Base-by-base conservation (phyloP, 1,139 yeast genomes). In the Candida tropicalis region DNA sequence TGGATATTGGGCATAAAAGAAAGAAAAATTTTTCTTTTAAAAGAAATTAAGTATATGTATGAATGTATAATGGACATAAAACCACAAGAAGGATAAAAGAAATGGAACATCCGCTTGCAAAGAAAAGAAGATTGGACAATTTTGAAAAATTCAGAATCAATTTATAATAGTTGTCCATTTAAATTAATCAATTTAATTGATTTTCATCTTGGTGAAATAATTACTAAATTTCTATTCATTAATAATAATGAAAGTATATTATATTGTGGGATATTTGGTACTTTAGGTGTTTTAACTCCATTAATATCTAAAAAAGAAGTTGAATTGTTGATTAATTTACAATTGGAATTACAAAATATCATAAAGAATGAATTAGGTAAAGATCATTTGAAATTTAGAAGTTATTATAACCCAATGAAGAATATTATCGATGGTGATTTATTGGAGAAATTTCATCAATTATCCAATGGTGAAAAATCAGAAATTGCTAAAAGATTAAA, bases 381-480 rank as follows among this genome's bases (percentile, higher is more conserved):
- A 45, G 87, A 86, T 51, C 87, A 84, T 46, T 50, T 79, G 51
- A 77, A 77, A 48, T 90, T 75, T 58, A 68, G 97, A 41, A 77
- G 97, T 41, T 86, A 84, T 57, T 89, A 88, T 57, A 82, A 81
- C 16, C 97, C 97, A 0, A 79, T 77, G 5, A 84, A 82, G 51
- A 77, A 81, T 43, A 82, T 87, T 2, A 74, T 93, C 36, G 98
- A 93, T 62, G 99, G 99, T 9, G 98, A 93, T 60, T 68, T 88
- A 23, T 70, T 93, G 41, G 97, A 89, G 55, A 61, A 63, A 40
- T 87, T 68, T 56, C 60, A 62, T 29, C 55, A 55, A 7, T 60
- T 85, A 28, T 57, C 63, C 2, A 58, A 58, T 1, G 63, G 66
- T 0, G 54, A 60, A 9, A 79, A 83, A 55, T 62, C 73, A 26